A percentile compares a stretch with the other conserved stretches of the same genome.
Conservation (phyloP, 2,329 filamentous ascomycete species). For the Passalora sequoiae region DNA sequence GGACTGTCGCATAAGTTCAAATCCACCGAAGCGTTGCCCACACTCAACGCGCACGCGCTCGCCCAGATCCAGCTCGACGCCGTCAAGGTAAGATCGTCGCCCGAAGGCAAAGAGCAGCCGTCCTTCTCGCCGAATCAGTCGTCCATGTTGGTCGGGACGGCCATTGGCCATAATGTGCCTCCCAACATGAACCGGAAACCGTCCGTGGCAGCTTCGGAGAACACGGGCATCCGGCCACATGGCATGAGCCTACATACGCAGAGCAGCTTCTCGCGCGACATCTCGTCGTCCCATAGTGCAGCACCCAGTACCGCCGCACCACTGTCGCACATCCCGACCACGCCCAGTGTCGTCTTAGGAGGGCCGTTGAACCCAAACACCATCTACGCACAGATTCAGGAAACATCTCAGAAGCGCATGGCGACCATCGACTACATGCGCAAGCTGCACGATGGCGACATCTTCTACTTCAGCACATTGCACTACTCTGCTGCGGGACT, state of each 20-base stretch:
- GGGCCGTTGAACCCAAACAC: slow-evolving; percentile 40
- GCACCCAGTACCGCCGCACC: slow-evolving; percentile 18
- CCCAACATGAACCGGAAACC: slow-evolving; percentile 13
- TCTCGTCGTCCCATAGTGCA: slow-evolving; percentile 18
- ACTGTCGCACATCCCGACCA: slow-evolving; percentile 16
- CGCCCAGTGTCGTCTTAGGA: slow-evolving; percentile 5
- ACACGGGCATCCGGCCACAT: slow-evolving; percentile 1
- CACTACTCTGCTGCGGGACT: slow-evolving; percentile 83
- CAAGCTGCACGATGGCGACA: slow-evolving; percentile 86
- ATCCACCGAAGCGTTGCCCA: slow-evolving; percentile 19
- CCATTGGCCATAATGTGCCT: slow-evolving; percentile 9
- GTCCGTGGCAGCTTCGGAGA: slow-evolving; percentile 9
- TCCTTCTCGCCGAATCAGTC: slow-evolving; percentile 1
- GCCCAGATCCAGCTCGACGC: slow-evolving; percentile 10
- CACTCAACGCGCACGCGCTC: slow-evolving; percentile 12
- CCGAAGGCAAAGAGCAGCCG: not conserved
- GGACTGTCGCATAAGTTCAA: slow-evolving; percentile 22
- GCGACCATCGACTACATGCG: slow-evolving; percentile 88
- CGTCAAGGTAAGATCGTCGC: slow-evolving; percentile 4
- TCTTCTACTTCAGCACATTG: slow-evolving; percentile 98
- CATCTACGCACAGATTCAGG: slow-evolving; percentile 67
- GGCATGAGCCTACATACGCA: slow-evolving; percentile 21
- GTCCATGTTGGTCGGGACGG: slow-evolving; percentile 18
- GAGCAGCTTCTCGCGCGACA: slow-evolving; percentile 24
- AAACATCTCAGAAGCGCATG: slow-evolving; percentile 85